phyloP scores from a whole-genome alignment of 441 rosid species.

The Euphorbia corollata region DNA sequence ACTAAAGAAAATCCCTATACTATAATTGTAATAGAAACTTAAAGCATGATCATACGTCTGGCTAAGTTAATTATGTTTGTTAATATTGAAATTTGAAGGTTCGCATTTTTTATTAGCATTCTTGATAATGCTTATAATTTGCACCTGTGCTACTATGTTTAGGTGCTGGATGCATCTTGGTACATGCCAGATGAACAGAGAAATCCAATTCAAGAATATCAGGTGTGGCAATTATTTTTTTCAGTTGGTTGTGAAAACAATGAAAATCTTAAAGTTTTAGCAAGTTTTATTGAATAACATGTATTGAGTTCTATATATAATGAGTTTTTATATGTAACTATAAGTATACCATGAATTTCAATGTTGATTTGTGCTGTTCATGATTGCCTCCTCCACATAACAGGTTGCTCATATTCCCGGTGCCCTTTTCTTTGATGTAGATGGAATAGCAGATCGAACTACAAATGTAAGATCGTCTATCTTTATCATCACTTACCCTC shows the following conservation, averaged over 20 bases:
- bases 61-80: background rate
- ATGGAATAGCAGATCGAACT: conserved; percentile 67
- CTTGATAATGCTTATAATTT: background rate
- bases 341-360: conserved; percentile 1
- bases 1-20: background rate
- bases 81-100: background rate
- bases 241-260: background rate
- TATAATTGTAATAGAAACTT: background rate
- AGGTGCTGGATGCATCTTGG: conserved; percentile 98
- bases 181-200: conserved; percentile 94
- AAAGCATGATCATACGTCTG: background rate
- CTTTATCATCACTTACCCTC: conserved; percentile 10
- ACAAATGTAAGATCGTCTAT: conserved; percentile 45
- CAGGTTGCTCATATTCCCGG: conserved; percentile 97
- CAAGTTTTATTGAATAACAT: background rate
- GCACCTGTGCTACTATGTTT: conserved; percentile 19
- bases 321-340: conserved; percentile 2
- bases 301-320: background rate
- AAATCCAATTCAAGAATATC: conserved; percentile 87
- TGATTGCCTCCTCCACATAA: conserved; percentile 16
- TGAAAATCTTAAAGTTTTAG: background rate
- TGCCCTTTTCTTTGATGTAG: conserved; percentile 83
- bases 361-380: conserved; percentile 6
- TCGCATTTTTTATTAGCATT: background rate
- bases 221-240: conserved; percentile 34